phyloP scores from a whole-genome alignment of 1,139 yeast species.

The Magnusiomyces sp. region DNA sequence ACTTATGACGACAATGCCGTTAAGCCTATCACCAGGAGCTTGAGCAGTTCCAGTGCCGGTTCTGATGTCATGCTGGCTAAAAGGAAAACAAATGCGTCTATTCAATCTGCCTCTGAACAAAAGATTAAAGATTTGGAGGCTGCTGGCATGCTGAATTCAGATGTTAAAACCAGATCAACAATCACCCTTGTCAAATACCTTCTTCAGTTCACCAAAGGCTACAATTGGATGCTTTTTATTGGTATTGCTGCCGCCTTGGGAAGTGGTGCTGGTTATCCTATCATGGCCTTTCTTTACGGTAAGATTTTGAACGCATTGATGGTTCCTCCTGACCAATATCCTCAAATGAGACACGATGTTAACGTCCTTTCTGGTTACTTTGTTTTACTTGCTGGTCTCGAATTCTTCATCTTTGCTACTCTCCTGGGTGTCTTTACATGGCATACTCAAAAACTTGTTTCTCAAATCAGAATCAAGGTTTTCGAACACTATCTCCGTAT shows the following conservation, averaged over 20 bases:
- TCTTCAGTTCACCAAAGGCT: not conserved
- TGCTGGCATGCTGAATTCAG: not conserved
- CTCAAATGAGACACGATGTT: constrained; percentile 33
- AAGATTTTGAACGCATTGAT: constrained; percentile 32
- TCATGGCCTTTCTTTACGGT: constrained; percentile 34
- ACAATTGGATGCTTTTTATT: constrained; percentile 18
- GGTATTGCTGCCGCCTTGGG: constrained; percentile 29
- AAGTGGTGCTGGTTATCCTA: constrained; percentile 36
- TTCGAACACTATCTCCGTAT: constrained; percentile 44
- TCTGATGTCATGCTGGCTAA: not conserved
- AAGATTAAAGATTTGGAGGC: constrained; percentile 5
- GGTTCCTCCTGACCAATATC: constrained; percentile 28
- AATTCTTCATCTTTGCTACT: constrained; percentile 1
- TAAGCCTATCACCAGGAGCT: not conserved
- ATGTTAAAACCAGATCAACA: not conserved
- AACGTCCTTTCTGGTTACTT: constrained; percentile 33
- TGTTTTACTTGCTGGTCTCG: constrained; percentile 33
- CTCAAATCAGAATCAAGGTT: constrained; percentile 26
- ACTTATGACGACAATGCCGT: not conserved
- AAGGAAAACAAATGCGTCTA: constrained; percentile 1
- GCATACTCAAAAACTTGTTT: constrained; percentile 24
- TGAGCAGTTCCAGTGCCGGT: not conserved
- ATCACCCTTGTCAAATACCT: not conserved
- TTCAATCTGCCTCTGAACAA: constrained; percentile 4
- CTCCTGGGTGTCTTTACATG: constrained; percentile 5